Percentiles rank a stretch among this genome's conserved stretches.
Conservation (phyloP, 2,329 filamentous ascomycete genomes). For the Tolypocladium endophyticum region DNA sequence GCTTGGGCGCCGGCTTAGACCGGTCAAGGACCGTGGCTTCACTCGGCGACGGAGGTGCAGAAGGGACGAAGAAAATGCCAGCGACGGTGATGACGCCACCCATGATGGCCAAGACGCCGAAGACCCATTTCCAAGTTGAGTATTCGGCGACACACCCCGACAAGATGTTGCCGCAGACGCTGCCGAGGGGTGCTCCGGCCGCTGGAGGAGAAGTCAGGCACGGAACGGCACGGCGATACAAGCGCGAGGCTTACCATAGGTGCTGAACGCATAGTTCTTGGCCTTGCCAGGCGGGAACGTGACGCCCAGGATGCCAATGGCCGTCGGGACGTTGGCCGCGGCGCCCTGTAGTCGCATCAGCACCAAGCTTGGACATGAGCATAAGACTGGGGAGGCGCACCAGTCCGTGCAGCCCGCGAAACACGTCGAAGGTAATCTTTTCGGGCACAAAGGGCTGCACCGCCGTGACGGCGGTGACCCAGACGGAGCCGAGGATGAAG, state of each 20-base stretch:
- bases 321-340: constrained; percentile 60
- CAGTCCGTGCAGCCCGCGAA: constrained; percentile 56
- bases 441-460: constrained; percentile 53
- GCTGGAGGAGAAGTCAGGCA: constrained; percentile 19
- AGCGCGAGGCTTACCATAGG: constrained; percentile 35
- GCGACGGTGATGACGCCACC: constrained; percentile 44
- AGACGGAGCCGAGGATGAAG: constrained; percentile 53
- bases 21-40: constrained; percentile 23
- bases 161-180: constrained; percentile 53
- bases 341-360: constrained; percentile 33
- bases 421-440: constrained; percentile 58
- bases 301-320: constrained; percentile 58
- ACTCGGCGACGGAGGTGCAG: constrained; percentile 23
- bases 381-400: constrained; percentile 10
- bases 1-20: background rate
- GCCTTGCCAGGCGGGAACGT: constrained; percentile 57
- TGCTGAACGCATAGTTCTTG: constrained; percentile 61
- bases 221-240: background rate
- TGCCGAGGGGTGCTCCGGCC: constrained; percentile 54
- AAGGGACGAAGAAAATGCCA: constrained; percentile 50
- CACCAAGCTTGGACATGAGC: background rate
- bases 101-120: constrained; percentile 53
- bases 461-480: constrained; percentile 48
- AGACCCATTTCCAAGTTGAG: constrained; percentile 56
- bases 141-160: constrained; percentile 54